These are phyloP conservation scores for Venturia aucupariae DNA, from an alignment of 2,329 filamentous ascomycete genomes.

Conservation along the genomic window DNA sequence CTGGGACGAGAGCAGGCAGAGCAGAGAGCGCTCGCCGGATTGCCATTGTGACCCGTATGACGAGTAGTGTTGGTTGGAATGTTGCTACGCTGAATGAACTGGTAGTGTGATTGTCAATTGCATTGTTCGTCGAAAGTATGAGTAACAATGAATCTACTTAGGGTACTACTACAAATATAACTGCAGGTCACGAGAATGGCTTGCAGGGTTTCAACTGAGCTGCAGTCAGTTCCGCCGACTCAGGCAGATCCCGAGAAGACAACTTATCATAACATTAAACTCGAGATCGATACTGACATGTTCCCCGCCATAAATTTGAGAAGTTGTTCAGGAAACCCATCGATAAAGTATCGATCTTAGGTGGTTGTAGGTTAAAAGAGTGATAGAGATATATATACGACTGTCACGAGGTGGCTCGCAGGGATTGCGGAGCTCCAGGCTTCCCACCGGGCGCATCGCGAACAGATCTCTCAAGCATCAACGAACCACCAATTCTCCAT, in stretches of 20 bases:
- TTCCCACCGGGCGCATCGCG: neutral
- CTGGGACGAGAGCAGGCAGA: conserved; percentile 8
- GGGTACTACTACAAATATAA: neutral
- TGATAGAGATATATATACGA: no score
- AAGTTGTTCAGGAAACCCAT: no score
- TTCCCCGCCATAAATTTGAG: no score
- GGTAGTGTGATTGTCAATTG: neutral
- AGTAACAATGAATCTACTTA: neutral
- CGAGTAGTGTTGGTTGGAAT: neutral
- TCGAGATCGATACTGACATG: neutral
- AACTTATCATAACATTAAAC: neutral
- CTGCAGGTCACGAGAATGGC: neutral
- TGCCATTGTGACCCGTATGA: conserved; percentile 6
- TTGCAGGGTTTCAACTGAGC: no score
- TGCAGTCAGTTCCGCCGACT: no score
- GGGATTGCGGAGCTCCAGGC: neutral
- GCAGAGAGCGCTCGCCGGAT: conserved; percentile 13
- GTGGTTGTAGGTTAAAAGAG: neutral
- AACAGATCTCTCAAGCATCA: neutral
- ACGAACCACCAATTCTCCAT: neutral
- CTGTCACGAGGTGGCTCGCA: neutral
- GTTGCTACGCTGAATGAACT: neutral
- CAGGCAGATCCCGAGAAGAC: no score
- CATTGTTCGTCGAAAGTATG: neutral
- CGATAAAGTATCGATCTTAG: no score